Evolutionary conservation across 2,329 filamentous ascomycete species (phyloP).

Genomic region (Aspergillus pseudotamarii): DNA sequence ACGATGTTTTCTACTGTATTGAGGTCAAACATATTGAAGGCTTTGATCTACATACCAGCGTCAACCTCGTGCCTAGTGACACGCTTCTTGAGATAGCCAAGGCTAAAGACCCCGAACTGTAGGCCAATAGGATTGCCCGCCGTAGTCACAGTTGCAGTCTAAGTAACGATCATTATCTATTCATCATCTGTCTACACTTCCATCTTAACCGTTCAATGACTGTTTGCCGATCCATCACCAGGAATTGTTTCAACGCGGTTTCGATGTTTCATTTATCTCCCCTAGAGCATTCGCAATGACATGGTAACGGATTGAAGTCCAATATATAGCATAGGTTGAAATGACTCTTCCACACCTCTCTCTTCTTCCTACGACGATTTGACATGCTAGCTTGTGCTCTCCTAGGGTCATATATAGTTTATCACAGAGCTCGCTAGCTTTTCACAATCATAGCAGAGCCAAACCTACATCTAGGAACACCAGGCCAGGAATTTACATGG

Average conservation of each 20-base stretch:
- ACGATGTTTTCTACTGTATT: too few species aligned
- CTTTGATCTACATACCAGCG: neutral
- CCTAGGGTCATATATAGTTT: neutral
- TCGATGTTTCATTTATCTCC: neutral
- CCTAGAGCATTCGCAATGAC: neutral
- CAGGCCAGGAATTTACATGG: too few species aligned
- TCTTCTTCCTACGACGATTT: neutral
- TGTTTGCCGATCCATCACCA: neutral
- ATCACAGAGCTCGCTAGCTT: neutral
- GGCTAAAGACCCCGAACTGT: neutral
- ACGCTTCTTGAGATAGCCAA: neutral
- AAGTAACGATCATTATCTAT: neutral
- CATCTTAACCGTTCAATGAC: neutral
- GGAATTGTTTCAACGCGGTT: neutral
- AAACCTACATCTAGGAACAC: neutral
- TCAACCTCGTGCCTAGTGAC: neutral
- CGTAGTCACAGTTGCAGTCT: neutral
- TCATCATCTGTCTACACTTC: too few species aligned
- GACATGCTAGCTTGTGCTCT: neutral
- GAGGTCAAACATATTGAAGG: neutral
- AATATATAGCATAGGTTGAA: neutral
- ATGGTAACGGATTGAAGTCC: neutral
- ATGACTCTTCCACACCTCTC: neutral
- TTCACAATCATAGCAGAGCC: neutral
- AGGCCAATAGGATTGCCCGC: neutral